phyloP scores from a whole-genome alignment of 495 filamentous ascomycete genomes.

The Lophiostoma macrostomum region DNA sequence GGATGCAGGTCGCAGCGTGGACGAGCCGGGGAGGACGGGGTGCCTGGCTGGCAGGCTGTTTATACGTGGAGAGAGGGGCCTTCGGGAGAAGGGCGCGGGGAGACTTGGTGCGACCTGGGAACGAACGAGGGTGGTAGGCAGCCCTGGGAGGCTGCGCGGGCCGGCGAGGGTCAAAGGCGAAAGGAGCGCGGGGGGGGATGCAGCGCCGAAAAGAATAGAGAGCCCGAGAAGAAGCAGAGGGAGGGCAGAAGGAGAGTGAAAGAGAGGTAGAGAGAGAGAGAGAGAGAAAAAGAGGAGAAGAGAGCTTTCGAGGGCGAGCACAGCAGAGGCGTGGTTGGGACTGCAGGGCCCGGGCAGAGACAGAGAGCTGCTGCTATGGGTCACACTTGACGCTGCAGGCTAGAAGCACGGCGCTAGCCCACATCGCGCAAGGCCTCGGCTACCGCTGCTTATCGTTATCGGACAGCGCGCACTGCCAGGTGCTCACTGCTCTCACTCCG shows the following conservation, averaged over 20 bases:
- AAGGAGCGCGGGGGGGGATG: background rate
- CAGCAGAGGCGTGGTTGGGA: too few relatives aligned
- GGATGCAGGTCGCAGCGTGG: conserved; percentile 13
- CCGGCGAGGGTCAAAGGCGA: background rate
- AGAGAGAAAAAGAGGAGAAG: background rate
- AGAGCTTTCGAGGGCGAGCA: too few relatives aligned
- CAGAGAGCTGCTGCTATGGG: too few relatives aligned
- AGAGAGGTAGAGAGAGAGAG: background rate
- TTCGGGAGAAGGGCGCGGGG: background rate
- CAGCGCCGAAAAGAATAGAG: too few relatives aligned
- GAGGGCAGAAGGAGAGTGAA: background rate
- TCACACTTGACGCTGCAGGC: too few relatives aligned
- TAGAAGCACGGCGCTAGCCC: too few relatives aligned
- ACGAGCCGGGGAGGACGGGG: background rate
- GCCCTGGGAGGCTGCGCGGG: background rate
- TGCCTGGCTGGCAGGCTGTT: conserved; percentile 17
- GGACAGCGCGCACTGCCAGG: too few relatives aligned
- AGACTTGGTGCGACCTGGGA: background rate
- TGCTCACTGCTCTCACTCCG: too few relatives aligned
- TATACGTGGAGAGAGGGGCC: conserved; percentile 5
- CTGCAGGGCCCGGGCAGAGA: too few relatives aligned
- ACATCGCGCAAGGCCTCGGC: too few relatives aligned
- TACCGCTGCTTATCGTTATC: too few relatives aligned
- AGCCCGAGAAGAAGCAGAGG: too few relatives aligned
- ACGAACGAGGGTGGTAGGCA: conserved; percentile 8